Conservation (phyloP, 139 green algal species). For the Trebouxia sp. region DNA sequence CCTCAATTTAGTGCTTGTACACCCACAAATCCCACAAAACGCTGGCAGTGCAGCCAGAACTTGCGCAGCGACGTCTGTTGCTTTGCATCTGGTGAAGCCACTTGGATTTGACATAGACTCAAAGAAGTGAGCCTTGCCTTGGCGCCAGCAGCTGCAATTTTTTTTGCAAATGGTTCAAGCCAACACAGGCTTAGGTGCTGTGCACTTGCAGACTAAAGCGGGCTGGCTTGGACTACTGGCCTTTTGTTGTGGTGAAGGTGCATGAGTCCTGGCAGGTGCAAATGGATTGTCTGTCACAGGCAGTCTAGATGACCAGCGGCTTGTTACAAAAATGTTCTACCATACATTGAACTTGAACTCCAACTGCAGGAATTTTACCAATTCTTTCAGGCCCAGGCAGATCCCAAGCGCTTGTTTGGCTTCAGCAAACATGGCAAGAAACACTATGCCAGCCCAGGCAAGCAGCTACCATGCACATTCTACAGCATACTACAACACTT, state of each 20-base stretch:
- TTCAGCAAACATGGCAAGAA: constrained; percentile 73
- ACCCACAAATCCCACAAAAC: constrained; percentile 78
- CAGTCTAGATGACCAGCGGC: too few relatives aligned
- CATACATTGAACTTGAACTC: not conserved
- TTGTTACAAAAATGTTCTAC: not conserved
- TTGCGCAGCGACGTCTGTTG: constrained; percentile 68
- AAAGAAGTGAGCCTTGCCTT: constrained; percentile 52
- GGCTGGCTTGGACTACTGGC: constrained; percentile 89
- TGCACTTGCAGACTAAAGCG: constrained; percentile 68
- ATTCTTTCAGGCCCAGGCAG: constrained; percentile 46
- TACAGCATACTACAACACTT: too few relatives aligned
- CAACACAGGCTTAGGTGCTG: not conserved
- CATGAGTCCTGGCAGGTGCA: constrained; percentile 75
- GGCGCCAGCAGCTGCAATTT: not conserved
- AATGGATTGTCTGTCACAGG: too few relatives aligned
- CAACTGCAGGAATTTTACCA: constrained; percentile 46
- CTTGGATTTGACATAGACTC: constrained; percentile 81
- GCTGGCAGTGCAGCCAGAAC: constrained; percentile 73
- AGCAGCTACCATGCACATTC: not conserved
- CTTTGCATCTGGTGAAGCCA: constrained; percentile 83
- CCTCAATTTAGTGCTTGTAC: constrained; percentile 73
- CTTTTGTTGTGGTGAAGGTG: constrained; percentile 69
- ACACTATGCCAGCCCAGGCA: constrained; percentile 62
- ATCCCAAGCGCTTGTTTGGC: constrained; percentile 65
- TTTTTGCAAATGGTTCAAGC: too few relatives aligned